Evolutionary conservation across 768 basidiomycete genomes (phyloP), one percentile per base, ranked within the genome.

Genomic region (Sporobolomyces pararoseus): DNA sequence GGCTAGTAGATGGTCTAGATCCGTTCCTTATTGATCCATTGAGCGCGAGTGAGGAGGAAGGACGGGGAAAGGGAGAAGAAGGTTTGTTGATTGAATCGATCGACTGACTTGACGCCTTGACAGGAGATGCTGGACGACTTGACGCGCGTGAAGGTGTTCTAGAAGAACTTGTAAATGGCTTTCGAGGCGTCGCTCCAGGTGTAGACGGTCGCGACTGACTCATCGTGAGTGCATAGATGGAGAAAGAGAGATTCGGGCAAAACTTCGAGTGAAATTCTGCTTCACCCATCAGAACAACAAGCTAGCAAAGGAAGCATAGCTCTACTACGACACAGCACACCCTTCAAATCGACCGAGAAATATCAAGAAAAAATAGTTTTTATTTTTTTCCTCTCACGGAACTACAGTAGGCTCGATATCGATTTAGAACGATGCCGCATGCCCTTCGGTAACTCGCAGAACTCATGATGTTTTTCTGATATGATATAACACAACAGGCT

Each of bases 91-190:
- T 21, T 61, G 59, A 29, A 51, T 10, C 12, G 47, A 12, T n/a
- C 13, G 50, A 47, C 31, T 46, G 14, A 4, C 16, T 31, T 23
- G 58, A 60, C n/a, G 42, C 42, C 23, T 60, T 60, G n/a, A 47
- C 44, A 2, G 58, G 59, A 2, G 59, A 61, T 4, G 46, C 32
- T 1, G 59, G 46, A 21, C 59, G 59, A 35, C 59, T 61, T n/a
- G 59, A 61, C 21, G 59, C 59, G 21, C 59, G 59, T 29, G 59
- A 61, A 19, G 32, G 5, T 9, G 59, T 7, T 2, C 59, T 29
- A 4, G 59, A 61, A 4, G 59, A 61, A 31, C 13, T 23, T 4
- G 44, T 4, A 31, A 61, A 16, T 3, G 59, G 59, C 35, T 16
- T 61, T 1, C 59, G 59, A 13, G 59, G 46, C 2, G 59, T 34